A percentile compares a stretch with the other conserved stretches of the same genome.
phyloP scores from a whole-genome alignment of 805 yeast genomes.

The Candida montana region DNA sequence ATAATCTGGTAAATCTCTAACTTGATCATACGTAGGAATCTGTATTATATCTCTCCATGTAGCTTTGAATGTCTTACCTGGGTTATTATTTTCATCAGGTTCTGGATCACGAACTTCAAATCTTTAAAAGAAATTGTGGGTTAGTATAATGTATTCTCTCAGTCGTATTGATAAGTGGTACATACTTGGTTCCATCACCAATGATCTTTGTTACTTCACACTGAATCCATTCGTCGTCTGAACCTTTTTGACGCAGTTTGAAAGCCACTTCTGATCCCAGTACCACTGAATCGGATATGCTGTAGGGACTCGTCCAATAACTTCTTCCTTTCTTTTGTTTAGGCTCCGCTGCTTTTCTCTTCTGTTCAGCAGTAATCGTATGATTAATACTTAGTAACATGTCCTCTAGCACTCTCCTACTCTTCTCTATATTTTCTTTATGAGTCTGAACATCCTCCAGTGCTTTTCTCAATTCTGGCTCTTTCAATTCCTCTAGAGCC shows the following conservation, averaged over 20 bases:
- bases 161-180: too few species aligned
- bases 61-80: slow-evolving; percentile 82
- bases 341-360: slow-evolving; percentile 18
- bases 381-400: slow-evolving; percentile 41
- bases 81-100: slow-evolving; percentile 88
- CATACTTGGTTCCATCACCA: slow-evolving; percentile 54
- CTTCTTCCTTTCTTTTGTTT: slow-evolving; percentile 27
- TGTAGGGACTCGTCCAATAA: slow-evolving; percentile 45
- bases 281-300: slow-evolving; percentile 50
- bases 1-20: slow-evolving; percentile 42
- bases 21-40: slow-evolving; percentile 53
- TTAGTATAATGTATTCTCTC: too few species aligned
- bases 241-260: slow-evolving; percentile 60
- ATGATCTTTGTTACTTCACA: slow-evolving; percentile 78
- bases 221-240: slow-evolving; percentile 92
- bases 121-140: slow-evolving; percentile 24
- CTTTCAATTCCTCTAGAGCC: slow-evolving; percentile 28
- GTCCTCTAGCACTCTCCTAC: slow-evolving; percentile 37
- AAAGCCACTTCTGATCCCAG: slow-evolving; percentile 87
- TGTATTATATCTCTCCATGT: slow-evolving; percentile 72
- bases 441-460: slow-evolving; percentile 44
- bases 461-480: slow-evolving; percentile 35
- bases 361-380: slow-evolving; percentile 30
- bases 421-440: slow-evolving; percentile 52
- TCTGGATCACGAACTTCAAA: slow-evolving; percentile 97